A percentile compares a stretch with the other conserved stretches of the same genome.
These are phyloP conservation scores for Sclerotiophoma versabilis DNA, from an alignment of 2,329 filamentous ascomycete genomes.

Conservation along the genomic window DNA sequence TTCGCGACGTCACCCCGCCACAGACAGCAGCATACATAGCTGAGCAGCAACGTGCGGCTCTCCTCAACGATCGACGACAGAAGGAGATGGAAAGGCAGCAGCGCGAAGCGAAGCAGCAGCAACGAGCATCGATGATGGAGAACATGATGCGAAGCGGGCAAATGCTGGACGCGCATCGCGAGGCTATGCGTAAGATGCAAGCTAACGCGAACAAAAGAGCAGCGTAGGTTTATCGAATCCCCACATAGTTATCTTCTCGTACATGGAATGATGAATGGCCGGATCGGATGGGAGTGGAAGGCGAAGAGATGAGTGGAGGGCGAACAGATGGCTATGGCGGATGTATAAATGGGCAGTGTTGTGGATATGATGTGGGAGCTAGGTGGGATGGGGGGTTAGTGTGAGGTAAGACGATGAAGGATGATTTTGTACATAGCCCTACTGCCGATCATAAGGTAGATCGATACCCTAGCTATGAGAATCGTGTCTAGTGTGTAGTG, in stretches of 20 bases:
- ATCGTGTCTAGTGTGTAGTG: conserved; percentile 4
- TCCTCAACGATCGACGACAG: conserved; percentile 69
- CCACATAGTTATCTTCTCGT: conserved; percentile 2
- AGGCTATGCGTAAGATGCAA: conserved; percentile 83
- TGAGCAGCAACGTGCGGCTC: conserved; percentile 49
- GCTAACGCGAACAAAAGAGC: conserved; percentile 57
- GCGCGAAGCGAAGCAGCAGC: conserved; percentile 64
- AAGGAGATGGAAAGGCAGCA: conserved; percentile 67
- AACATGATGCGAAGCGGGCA: conserved; percentile 78
- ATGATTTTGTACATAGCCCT: neutral
- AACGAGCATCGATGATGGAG: conserved; percentile 70
- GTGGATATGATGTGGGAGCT: neutral
- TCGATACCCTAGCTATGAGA: conserved; percentile 1
- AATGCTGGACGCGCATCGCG: conserved; percentile 77
- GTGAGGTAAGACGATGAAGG: neutral
- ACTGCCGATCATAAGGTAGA: neutral
- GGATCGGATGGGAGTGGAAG: too few species aligned
- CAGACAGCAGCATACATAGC: conserved; percentile 33
- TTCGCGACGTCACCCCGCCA: conserved; percentile 33
- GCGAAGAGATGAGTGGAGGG: neutral
- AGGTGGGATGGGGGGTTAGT: neutral
- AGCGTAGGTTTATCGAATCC: conserved; percentile 21
- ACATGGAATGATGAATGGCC: conserved; percentile 9
- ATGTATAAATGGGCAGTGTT: neutral
- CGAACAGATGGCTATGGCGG: neutral